A percentile compares a stretch with the other conserved stretches of the same genome.
Evolutionary conservation across 352 stramenopile species (phyloP).

Genomic region (Phytopythium boreale): DNA sequence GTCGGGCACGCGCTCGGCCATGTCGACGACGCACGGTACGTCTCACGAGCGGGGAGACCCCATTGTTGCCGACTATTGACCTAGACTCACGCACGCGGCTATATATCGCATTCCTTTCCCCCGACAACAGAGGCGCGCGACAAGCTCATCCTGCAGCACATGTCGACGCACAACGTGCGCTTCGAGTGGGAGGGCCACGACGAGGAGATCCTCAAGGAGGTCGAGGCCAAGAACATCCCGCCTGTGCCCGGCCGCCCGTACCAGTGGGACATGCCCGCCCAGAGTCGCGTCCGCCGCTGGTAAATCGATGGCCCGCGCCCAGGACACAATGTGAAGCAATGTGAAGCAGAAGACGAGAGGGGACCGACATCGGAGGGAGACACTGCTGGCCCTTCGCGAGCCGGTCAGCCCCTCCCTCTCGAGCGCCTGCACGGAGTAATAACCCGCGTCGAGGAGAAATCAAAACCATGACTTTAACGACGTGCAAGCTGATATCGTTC

Average conservation of each 20-base stretch:
- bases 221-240: slow-evolving; percentile 72
- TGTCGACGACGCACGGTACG: slow-evolving; percentile 76
- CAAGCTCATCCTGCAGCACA: slow-evolving; percentile 63
- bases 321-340: too few relatives aligned
- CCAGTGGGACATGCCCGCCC: slow-evolving; percentile 62
- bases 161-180: slow-evolving; percentile 76
- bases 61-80: neutral
- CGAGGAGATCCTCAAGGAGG: slow-evolving; percentile 73
- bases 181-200: slow-evolving; percentile 77
- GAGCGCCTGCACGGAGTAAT: neutral
- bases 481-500: neutral
- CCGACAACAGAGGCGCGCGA: slow-evolving; percentile 45
- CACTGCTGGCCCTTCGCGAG: too few relatives aligned
- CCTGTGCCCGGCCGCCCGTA: slow-evolving; percentile 64
- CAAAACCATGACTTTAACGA: neutral
- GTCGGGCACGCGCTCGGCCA: slow-evolving; percentile 83
- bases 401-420: too few relatives aligned
- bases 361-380: too few relatives aligned
- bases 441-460: neutral
- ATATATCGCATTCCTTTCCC: neutral
- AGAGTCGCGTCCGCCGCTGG: slow-evolving; percentile 66
- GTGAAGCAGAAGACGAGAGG: neutral
- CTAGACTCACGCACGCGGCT: neutral
- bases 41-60: too few relatives aligned
- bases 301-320: slow-evolving; percentile 19